phyloP scores from a whole-genome alignment of 768 basidiomycete species.

The Hemileccinum impolitum region DNA sequence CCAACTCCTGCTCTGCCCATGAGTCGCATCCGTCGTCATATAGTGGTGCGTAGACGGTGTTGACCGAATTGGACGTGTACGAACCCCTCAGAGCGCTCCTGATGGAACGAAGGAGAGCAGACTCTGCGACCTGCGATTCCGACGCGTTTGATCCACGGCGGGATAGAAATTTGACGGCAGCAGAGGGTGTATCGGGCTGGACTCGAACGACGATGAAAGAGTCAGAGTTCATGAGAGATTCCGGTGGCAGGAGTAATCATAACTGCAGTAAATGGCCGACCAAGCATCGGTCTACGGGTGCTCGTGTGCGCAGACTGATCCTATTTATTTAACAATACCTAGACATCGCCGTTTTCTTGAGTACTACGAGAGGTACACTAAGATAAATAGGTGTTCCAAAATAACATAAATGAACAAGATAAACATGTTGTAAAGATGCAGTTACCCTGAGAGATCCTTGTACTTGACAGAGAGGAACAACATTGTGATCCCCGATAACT shows the following conservation, averaged over 20 bases:
- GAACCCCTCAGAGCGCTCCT: conserved; percentile 57
- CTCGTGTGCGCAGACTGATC: background rate
- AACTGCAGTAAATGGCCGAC: background rate
- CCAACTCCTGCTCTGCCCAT: conserved; percentile 58
- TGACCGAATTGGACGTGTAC: conserved; percentile 36
- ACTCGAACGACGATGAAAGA: conserved; percentile 34
- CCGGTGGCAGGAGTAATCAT: too few species aligned
- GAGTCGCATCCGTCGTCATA: conserved; percentile 39
- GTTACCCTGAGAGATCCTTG: conserved; percentile 32
- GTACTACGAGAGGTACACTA: conserved; percentile 30
- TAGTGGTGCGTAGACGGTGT: conserved; percentile 40
- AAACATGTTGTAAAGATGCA: conserved; percentile 35
- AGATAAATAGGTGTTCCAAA: conserved; percentile 30
- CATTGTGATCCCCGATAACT: conserved; percentile 24
- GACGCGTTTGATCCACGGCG: conserved; percentile 19
- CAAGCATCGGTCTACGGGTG: background rate
- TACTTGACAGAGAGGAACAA: conserved; percentile 23
- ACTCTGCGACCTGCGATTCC: conserved; percentile 20
- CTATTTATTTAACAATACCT: conserved; percentile 14
- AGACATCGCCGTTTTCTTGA: conserved; percentile 3
- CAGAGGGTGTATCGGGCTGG: conserved; percentile 41
- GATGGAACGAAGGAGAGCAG: conserved; percentile 53
- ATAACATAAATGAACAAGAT: conserved; percentile 38
- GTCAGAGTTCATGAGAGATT: conserved; percentile 14
- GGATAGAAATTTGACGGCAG: conserved; percentile 42